phyloP scores from a whole-genome alignment of 2,329 filamentous ascomycete genomes.

The Ilyonectria sp. region DNA sequence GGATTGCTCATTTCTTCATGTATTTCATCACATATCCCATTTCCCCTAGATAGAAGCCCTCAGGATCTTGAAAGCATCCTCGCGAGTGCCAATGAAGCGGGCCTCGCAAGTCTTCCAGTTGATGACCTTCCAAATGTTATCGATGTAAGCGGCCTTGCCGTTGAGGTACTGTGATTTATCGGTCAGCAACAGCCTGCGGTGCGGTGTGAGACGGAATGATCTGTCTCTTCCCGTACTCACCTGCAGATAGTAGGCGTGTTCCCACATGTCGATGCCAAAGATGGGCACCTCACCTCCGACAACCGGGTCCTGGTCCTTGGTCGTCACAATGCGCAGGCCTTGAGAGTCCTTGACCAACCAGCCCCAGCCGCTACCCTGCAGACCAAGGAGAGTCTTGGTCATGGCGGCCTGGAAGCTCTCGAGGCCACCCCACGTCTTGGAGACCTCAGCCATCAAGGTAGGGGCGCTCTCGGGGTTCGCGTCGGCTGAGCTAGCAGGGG shows the following conservation, averaged over 20 bases:
- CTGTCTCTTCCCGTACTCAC: constrained; percentile 55
- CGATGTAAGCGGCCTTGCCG: constrained; percentile 80
- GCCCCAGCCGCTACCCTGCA: constrained; percentile 91
- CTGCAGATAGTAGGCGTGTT: constrained; percentile 92
- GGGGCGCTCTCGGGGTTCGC: constrained; percentile 71
- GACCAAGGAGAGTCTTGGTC: constrained; percentile 73
- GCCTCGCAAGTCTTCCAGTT: constrained; percentile 82
- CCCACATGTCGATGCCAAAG: constrained; percentile 91
- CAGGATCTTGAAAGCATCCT: constrained; percentile 63
- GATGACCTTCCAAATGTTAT: constrained; percentile 84
- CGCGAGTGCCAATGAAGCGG: constrained; percentile 67
- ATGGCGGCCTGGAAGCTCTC: constrained; percentile 78
- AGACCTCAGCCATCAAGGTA: constrained; percentile 73
- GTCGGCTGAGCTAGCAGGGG: constrained; percentile 71
- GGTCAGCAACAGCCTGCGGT: neutral
- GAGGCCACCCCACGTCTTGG: constrained; percentile 77
- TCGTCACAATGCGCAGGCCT: constrained; percentile 80
- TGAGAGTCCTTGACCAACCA: constrained; percentile 81
- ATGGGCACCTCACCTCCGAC: constrained; percentile 76
- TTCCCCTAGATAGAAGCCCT: constrained; percentile 56
- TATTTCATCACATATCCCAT: constrained; percentile 3
- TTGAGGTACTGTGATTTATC: constrained; percentile 77
- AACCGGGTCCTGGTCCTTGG: constrained; percentile 89
- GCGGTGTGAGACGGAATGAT: neutral
- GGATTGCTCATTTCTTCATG: constrained; percentile 9